These are phyloP conservation scores for Omphalea diandra DNA, from an alignment of 441 rosid genomes.

Conservation along the genomic window DNA sequence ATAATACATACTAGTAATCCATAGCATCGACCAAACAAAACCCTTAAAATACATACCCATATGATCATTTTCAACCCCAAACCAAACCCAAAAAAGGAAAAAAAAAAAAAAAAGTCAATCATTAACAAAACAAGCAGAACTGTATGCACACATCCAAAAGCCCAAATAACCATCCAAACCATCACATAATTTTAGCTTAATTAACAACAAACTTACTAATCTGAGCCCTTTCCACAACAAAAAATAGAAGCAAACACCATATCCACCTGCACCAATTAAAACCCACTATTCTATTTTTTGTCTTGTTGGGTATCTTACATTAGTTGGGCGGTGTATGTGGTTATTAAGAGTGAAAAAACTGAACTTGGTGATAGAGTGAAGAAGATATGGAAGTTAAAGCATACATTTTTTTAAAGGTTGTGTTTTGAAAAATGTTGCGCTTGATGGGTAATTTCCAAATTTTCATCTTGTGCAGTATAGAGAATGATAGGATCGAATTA, in stretches of 20 bases:
- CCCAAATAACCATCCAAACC: not conserved
- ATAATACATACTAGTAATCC: not conserved
- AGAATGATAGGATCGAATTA: not conserved
- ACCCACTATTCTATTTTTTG: constrained; percentile 29
- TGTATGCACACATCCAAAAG: too few species aligned
- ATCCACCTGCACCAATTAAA: constrained; percentile 33
- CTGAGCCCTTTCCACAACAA: constrained; percentile 64
- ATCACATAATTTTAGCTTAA: not conserved
- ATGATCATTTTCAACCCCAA: constrained; percentile 10
- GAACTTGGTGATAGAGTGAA: constrained; percentile 18
- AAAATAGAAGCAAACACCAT: constrained; percentile 68
- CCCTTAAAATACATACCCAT: not conserved
- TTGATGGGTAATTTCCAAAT: not conserved
- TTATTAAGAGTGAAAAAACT: not conserved
- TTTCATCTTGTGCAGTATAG: not conserved
- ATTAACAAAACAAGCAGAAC: constrained; percentile 5
- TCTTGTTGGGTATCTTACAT: not conserved
- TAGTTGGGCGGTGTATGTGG: not conserved
- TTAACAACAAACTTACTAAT: constrained; percentile 57
- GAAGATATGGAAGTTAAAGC: constrained; percentile 9
- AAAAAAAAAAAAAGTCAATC: constrained; percentile 1
- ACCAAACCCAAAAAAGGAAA: too few species aligned
- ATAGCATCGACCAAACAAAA: not conserved
- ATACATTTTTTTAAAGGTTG: constrained; percentile 5
- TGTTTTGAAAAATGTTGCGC: not conserved